These are phyloP conservation scores for Spathaspora girioi DNA, from an alignment of 805 yeast genomes.

Conservation along the genomic window DNA sequence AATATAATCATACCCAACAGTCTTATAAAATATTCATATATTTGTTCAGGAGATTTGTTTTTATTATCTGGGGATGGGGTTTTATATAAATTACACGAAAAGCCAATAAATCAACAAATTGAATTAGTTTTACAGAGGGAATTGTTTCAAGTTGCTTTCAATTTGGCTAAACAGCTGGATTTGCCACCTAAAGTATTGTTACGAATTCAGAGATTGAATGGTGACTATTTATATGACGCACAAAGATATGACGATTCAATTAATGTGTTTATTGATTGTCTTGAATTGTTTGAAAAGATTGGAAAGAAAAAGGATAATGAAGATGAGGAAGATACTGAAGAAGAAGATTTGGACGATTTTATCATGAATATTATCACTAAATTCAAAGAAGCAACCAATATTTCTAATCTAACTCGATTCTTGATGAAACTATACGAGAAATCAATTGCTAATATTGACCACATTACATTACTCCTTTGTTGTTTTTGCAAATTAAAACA, in stretches of 20 bases:
- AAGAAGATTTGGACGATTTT: constrained; percentile 31
- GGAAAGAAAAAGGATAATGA: constrained; percentile 8
- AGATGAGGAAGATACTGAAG: constrained; percentile 11
- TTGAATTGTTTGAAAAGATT: constrained; percentile 17
- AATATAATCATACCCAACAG: constrained; percentile 61
- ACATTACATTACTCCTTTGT: constrained; percentile 73
- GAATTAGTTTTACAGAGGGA: constrained; percentile 67
- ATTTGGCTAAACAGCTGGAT: constrained; percentile 48
- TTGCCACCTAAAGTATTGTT: constrained; percentile 26
- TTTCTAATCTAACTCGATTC: constrained; percentile 58
- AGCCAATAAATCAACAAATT: constrained; percentile 62
- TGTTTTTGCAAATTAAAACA: constrained; percentile 75
- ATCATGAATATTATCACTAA: constrained; percentile 75
- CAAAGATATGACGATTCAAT: constrained; percentile 69
- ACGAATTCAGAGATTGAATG: constrained; percentile 47
- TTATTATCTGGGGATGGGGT: constrained; percentile 74
- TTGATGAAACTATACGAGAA: constrained; percentile 56
- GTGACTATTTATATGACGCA: constrained; percentile 65
- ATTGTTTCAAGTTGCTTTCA: constrained; percentile 67
- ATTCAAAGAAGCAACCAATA: constrained; percentile 74
- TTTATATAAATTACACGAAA: constrained; percentile 64
- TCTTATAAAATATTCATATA: constrained; percentile 56
- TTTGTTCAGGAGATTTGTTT: constrained; percentile 53
- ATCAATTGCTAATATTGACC: constrained; percentile 67
- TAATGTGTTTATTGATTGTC: constrained; percentile 59